Percentiles rank a stretch among this genome's conserved stretches.
Conservation (phyloP, 345 rosid genomes). For the Ceriops decandra region DNA sequence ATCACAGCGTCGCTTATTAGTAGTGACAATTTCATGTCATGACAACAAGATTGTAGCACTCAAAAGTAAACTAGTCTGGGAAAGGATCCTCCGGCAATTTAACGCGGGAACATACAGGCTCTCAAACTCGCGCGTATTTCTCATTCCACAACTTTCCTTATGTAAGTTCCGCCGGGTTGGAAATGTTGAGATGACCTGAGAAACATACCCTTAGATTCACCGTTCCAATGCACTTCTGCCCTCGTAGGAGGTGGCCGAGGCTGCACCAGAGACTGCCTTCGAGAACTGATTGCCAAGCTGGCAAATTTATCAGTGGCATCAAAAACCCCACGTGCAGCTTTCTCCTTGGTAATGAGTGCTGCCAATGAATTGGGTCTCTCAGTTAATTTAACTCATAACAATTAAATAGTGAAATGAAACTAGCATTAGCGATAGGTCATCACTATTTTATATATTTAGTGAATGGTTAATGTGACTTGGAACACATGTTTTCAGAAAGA, state of each 20-base stretch:
- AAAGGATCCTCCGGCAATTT: background rate
- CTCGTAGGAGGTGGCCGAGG: conserved; percentile 50
- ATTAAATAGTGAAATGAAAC: too few relatives aligned
- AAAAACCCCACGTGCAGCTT: conserved; percentile 35
- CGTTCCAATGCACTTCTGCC: conserved; percentile 58
- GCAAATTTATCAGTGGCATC: conserved; percentile 52
- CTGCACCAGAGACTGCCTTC: conserved; percentile 30
- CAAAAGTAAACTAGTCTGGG: too few relatives aligned
- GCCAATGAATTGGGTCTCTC: conserved; percentile 1
- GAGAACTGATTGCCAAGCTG: conserved; percentile 43
- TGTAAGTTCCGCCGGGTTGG: conserved; percentile 36
- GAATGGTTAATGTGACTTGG: background rate
- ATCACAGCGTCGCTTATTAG: too few relatives aligned
- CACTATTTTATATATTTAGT: background rate
- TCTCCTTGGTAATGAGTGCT: conserved; percentile 40
- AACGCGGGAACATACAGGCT: background rate
- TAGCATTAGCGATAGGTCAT: background rate
- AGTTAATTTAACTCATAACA: background rate
- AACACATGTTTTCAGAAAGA: too few relatives aligned
- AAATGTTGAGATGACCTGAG: conserved; percentile 49
- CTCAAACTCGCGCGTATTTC: background rate
- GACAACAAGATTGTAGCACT: too few relatives aligned
- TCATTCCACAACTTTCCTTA: conserved; percentile 55
- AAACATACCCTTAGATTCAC: conserved; percentile 41
- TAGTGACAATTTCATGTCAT: too few relatives aligned